Evolutionary conservation across 441 rosid species (phyloP), one percentile per base, ranked within the genome.

Genomic region (Omphalea diandra): DNA sequence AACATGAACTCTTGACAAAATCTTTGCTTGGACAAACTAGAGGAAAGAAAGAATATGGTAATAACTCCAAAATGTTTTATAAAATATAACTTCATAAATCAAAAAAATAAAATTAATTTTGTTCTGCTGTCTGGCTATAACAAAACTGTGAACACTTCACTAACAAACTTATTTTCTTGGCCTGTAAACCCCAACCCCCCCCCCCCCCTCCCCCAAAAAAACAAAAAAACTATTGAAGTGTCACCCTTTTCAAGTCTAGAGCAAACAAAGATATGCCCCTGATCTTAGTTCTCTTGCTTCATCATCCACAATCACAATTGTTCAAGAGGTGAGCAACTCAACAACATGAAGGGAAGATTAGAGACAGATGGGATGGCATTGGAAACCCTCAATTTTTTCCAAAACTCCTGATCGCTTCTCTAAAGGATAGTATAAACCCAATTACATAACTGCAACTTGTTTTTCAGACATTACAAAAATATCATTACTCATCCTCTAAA

Each of bases 231-330:
- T 58, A 9, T 18, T 18, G 14, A 3, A 27, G 40, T 50, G 10
- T 20, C 60, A 17, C 20, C 47, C 10, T 29, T 29, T 29, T 36
- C 29, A 27, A 43, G 27, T 38, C 32, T 17, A 40, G 52, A 40
- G 24, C 49, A 53, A 32, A 52, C 18, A 15, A 44, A 58, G 44
- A 46, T 38, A 32, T 33, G 40, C 8, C 33, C 20, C 7, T 17
- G 61, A 46, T 52, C 65, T 18, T 24, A 11, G 54, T 64, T 68
- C 61, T 46, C 41, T 53, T 27, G 33, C 18, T 64, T 69, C 35
- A 53, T 40, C 10, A 14, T 27, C 53, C 22, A 31, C 12, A 36
- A 58, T 65, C 46, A 38, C n/a, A 47, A 55, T 4, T n/a, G 14
- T 35, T 47, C 32, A 29, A 7, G 11, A 8, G 35, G 36, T 31